Evolutionary conservation across 2,329 filamentous ascomycete genomes (phyloP).

Genomic region (Monosporascus ibericus): DNA sequence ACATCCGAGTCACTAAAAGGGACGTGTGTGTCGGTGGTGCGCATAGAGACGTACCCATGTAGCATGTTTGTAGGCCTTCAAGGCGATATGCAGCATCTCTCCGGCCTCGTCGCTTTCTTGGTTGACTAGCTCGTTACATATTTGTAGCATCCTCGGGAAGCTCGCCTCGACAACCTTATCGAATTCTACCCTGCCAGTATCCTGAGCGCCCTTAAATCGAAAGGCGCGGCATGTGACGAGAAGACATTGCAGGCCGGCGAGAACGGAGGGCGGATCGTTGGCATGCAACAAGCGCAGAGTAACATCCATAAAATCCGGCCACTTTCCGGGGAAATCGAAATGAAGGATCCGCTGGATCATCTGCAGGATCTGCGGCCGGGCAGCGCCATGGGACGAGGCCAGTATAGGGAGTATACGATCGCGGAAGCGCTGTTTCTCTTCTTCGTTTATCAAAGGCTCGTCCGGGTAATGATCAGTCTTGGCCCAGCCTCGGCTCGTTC

Average conservation of each 20-base stretch:
- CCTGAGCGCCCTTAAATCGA: constrained; percentile 79
- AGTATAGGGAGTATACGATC: constrained; percentile 85
- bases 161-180: constrained; percentile 89
- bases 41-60: constrained; percentile 68
- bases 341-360: constrained; percentile 94
- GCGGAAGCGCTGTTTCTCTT: constrained; percentile 82
- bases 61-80: constrained; percentile 97
- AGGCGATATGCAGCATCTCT: constrained; percentile 90
- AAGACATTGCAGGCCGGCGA: constrained; percentile 89
- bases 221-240: constrained; percentile 94
- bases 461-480: constrained; percentile 67
- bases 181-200: constrained; percentile 73
- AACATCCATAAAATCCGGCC: constrained; percentile 91
- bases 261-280: constrained; percentile 79
- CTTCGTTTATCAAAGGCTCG: constrained; percentile 73
- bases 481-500: constrained; percentile 88
- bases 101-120: constrained; percentile 91
- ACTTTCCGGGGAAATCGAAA: constrained; percentile 88
- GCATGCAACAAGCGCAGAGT: constrained; percentile 83
- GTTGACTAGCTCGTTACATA: constrained; percentile 82
- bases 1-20: neutral
- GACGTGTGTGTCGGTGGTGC: neutral
- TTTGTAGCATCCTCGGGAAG: constrained; percentile 79
- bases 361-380: constrained; percentile 89
- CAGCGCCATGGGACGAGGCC: constrained; percentile 69